Base-by-base conservation (phyloP, 1,284 basidiomycete genomes). In the Apiotrichum gamsii region DNA sequence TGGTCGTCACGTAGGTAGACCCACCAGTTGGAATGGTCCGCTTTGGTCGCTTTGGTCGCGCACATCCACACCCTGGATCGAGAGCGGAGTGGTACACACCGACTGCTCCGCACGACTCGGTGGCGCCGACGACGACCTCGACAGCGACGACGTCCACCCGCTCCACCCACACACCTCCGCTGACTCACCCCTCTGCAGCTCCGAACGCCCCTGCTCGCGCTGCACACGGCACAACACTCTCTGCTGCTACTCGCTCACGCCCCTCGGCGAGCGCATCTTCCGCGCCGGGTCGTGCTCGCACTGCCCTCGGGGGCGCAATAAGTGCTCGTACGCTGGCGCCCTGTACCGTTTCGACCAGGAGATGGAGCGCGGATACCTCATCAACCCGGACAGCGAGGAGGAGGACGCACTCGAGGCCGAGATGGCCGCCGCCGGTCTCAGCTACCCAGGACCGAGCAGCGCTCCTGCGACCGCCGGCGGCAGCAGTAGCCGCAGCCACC, bases 291-390 rank as follows among this genome's bases (percentile, higher is more conserved):
- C 31, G 31, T 42, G 40, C n/a, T 32, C 40, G 18, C 40, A 42
- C 31, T 42, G 40, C 31, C 29, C 40, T 0, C 11, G 20, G 1
- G 21, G 19, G 8, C 11, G 9, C 19, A 24, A 14, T 3, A 13
- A 20, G 15, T 42, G 40, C 40, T 21, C 20, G 3, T 30, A 42
- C 29, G 31, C 40, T 1, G 40, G 40, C 21, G 40, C 40, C 9
- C 20, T 33, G n/a, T 42, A 42, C 40, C 40, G 40, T 20, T 42
- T 43, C 32, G 25, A 36, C 42, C 29, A 43, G 33, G 34, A 36
- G 9, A 43, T 43, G 42, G 11, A 9, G 10, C 30, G 34, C 20
- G 42, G 35, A 4, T 23, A 28, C 33, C 35, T 43, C 10, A 36
- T 43, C 32, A 31, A 43, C 25, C 35, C 33, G 4, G 24, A 34